phyloP scores from a whole-genome alignment of 2,329 filamentous ascomycete genomes.

The Aspergillus ustus region DNA sequence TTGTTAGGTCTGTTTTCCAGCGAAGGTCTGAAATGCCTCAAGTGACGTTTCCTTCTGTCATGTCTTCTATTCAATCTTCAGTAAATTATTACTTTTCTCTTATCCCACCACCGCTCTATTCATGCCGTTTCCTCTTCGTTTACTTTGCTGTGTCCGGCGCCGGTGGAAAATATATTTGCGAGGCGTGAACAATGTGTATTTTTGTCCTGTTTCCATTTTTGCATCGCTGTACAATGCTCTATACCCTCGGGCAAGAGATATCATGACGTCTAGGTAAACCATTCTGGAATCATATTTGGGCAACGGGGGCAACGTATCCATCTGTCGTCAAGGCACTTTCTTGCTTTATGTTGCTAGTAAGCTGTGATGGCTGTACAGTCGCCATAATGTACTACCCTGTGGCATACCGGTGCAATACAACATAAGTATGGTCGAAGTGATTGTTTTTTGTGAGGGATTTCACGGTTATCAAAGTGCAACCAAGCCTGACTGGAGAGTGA shows the following conservation, averaged over 20 bases:
- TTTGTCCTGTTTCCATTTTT: conserved; percentile 15
- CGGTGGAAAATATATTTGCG: conserved; percentile 29
- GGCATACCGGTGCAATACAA: not conserved
- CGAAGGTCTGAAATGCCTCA: conserved; percentile 22
- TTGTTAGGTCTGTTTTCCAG: conserved; percentile 26
- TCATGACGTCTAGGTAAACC: conserved; percentile 28
- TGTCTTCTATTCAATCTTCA: conserved; percentile 28
- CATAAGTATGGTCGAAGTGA: not conserved
- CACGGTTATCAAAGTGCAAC: not conserved
- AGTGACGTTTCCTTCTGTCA: conserved; percentile 25
- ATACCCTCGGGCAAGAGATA: conserved; percentile 39
- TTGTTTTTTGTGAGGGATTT: not conserved
- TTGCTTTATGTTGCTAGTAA: no score
- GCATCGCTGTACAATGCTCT: conserved; percentile 41
- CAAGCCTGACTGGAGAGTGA: not conserved
- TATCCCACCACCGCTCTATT: conserved; percentile 11
- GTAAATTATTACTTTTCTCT: conserved; percentile 24
- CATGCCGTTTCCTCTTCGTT: conserved; percentile 6
- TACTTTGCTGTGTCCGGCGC: conserved; percentile 26
- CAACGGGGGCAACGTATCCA: not conserved
- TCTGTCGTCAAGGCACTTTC: not conserved
- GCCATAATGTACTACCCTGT: not conserved
- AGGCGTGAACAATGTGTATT: conserved; percentile 29
- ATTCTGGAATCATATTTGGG: conserved; percentile 14
- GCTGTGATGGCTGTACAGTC: no score